Evolutionary conservation across 169 alveolate species (phyloP).

Genomic region (Eimeria acervulina): DNA sequence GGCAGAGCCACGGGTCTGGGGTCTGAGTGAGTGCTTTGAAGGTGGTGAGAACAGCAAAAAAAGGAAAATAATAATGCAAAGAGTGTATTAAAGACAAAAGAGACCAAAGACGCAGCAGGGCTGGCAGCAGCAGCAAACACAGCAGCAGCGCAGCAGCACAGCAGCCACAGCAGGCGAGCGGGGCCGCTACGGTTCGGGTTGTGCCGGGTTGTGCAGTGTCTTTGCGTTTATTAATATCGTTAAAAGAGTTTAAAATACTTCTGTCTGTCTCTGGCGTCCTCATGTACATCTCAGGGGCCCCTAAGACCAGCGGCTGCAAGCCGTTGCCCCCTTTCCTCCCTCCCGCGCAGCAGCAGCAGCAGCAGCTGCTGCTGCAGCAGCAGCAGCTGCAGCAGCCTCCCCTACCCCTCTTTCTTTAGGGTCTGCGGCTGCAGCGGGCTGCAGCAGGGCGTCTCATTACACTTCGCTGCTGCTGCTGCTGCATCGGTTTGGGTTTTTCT

Average conservation of each 20-base stretch:
- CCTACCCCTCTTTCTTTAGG: conserved; percentile 62
- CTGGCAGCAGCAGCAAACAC: too few relatives aligned
- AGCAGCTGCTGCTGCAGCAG: background rate
- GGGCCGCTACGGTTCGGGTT: background rate
- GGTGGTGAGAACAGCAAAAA: too few relatives aligned
- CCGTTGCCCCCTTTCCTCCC: background rate
- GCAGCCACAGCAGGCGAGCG: background rate
- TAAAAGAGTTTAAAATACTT: background rate
- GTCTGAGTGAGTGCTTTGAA: background rate
- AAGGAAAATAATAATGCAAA: background rate
- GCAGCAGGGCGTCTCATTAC: background rate
- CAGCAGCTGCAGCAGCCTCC: conserved; percentile 22
- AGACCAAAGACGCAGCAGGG: too few relatives aligned
- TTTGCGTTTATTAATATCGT: background rate
- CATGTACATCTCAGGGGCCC: background rate
- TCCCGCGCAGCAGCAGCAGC: too few relatives aligned
- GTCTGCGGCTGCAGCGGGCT: conserved; percentile 29
- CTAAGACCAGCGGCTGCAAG: background rate
- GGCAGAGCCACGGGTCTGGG: background rate
- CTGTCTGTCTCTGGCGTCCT: background rate
- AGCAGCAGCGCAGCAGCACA: too few relatives aligned
- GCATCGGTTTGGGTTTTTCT: conserved; percentile 28
- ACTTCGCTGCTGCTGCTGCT: conserved; percentile 8
- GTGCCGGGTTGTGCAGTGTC: background rate
- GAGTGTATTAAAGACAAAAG: too few relatives aligned